These are phyloP conservation scores for Volvox africanus DNA, from an alignment of 139 green algal species.

Conservation along the genomic window DNA sequence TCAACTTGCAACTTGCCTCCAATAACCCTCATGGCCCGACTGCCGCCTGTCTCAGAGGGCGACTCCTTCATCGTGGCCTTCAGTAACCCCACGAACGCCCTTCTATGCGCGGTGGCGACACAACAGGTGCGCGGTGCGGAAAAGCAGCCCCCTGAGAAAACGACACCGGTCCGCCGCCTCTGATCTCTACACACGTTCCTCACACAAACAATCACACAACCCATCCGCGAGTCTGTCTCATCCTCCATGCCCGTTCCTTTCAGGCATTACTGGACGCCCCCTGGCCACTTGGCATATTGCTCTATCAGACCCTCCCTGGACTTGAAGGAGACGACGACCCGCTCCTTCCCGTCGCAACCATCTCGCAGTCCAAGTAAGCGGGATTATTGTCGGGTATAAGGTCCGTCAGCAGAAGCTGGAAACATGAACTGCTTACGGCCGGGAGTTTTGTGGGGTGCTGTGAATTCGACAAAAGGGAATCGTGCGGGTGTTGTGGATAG, in stretches of 20 bases:
- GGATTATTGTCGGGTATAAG: too few relatives aligned
- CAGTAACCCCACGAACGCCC: neutral
- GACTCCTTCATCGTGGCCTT: slow-evolving; percentile 53
- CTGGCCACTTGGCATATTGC: neutral
- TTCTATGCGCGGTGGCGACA: neutral
- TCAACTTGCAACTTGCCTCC: neutral
- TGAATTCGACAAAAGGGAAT: too few relatives aligned
- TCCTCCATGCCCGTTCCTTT: too few relatives aligned
- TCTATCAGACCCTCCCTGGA: neutral
- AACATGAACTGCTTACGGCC: too few relatives aligned
- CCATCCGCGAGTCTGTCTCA: too few relatives aligned
- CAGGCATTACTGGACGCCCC: slow-evolving; percentile 19
- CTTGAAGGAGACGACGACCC: slow-evolving; percentile 23
- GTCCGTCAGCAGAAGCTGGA: too few relatives aligned
- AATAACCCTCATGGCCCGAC: neutral
- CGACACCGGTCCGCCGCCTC: too few relatives aligned
- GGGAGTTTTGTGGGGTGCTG: too few relatives aligned
- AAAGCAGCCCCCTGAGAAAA: too few relatives aligned
- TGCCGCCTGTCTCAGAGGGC: slow-evolving; percentile 48
- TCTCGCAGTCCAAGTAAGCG: neutral
- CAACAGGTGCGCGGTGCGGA: slow-evolving; percentile 11
- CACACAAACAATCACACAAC: too few relatives aligned
- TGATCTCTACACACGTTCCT: too few relatives aligned
- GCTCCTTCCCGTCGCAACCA: neutral
- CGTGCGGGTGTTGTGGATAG: too few relatives aligned